A percentile compares a stretch with the other conserved stretches of the same genome.
Conservation (phyloP, 2,329 filamentous ascomycete genomes). For the Aureobasidium namibiae region DNA sequence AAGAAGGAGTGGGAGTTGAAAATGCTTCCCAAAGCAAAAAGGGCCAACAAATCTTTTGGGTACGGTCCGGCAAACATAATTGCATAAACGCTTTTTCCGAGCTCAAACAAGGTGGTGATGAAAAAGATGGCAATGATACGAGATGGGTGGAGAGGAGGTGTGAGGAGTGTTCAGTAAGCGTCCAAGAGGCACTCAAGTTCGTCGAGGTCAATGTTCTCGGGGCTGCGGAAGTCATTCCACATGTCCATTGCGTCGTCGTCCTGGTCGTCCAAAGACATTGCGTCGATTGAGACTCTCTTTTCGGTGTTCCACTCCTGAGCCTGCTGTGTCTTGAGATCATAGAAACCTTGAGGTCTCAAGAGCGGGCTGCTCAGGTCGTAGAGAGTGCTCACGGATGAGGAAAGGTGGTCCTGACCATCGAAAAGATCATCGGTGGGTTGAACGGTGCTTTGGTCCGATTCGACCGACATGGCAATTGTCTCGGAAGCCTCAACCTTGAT, state of each 20-base stretch:
- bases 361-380: slow-evolving; percentile 40
- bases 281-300: slow-evolving; percentile 13
- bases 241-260: slow-evolving; percentile 23
- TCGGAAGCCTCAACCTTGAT: slow-evolving; percentile 26
- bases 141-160: neutral
- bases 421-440: slow-evolving; percentile 43
- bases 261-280: slow-evolving; percentile 18
- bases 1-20: neutral
- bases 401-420: slow-evolving; percentile 35
- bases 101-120: neutral
- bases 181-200: slow-evolving; percentile 85
- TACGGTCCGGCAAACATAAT: neutral
- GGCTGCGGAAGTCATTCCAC: slow-evolving; percentile 47
- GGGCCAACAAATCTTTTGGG: neutral
- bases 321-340: slow-evolving; percentile 10
- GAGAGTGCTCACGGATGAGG: slow-evolving; percentile 37
- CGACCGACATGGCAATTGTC: slow-evolving; percentile 29
- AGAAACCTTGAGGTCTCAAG: slow-evolving; percentile 28
- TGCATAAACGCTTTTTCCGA: slow-evolving; percentile 9
- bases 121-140: neutral
- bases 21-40: neutral
- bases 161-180: slow-evolving; percentile 28
- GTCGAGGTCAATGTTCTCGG: slow-evolving; percentile 84
- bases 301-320: neutral
- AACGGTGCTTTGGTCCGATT: slow-evolving; percentile 41